Base-by-base conservation (phyloP, 495 filamentous ascomycete species). In the Aspergillus haitiensis region DNA sequence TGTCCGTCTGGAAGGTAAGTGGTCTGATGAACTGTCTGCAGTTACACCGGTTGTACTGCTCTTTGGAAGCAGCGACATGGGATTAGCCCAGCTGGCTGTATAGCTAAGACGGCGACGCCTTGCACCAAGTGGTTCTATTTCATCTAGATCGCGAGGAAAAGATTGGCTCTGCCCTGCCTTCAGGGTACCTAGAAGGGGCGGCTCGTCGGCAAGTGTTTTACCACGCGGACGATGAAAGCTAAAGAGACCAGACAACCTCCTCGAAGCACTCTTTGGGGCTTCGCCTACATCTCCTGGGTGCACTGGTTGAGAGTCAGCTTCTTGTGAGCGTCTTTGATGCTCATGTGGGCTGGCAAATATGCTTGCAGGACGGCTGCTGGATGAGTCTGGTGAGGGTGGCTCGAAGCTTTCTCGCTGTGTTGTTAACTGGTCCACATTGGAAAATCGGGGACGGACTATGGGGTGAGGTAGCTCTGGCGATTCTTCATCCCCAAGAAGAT, bases 161-260 rank as follows among this genome's bases (percentile, higher is more conserved):
- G 91, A 95, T 65, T 91, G 90, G 67, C 90, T 92, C 66, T 96
- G 89, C 3, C 83, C 82, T 52, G 86, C 75, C 68, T 90, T 91
- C 34, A 96, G 75, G 37, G 84, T 85, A 12, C 91, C 91, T 16
- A 95, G 69, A 44, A 85, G 78, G 13, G 86, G 87, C 6, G 85
- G 83, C 49, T 88, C 85, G 27, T 89, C 83, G 9, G 89, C 87
- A 50, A 81, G 71, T 4, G 84, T 82, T 70, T 93, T 95, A 11
- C 84, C 84, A 57, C 86, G 86, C 59, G 87, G 86, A 6, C 89
- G 82, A 67, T 85, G 85, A 63, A 92, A 88, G 39, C 71, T 71
- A 60, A 95, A 90, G 6, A 88, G 69, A 21, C 81, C 81, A 34
- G 83, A 83, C 33, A 88, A 77, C 52, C 81, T 70, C 51, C 81